Percentiles rank a stretch among this genome's conserved stretches.
Conservation (phyloP, 1,284 basidiomycete genomes). For the Mycocalia duriaeana region DNA sequence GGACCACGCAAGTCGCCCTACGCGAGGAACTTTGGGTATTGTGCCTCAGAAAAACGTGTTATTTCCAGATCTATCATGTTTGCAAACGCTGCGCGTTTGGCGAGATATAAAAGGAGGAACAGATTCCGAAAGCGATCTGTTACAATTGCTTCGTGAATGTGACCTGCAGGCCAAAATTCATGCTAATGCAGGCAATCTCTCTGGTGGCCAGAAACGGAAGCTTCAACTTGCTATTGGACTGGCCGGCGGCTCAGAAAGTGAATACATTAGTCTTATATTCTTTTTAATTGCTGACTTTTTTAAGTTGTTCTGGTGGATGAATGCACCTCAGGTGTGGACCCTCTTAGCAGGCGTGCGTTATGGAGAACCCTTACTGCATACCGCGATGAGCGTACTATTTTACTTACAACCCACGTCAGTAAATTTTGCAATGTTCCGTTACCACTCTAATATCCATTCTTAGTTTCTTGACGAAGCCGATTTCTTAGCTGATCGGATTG, state of each 20-base stretch:
- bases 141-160: conserved; percentile 63
- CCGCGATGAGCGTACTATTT: not conserved
- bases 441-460: not conserved
- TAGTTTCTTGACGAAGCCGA: conserved; percentile 48
- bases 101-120: conserved; percentile 59
- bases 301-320: conserved; percentile 1
- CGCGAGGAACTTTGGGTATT: conserved; percentile 65
- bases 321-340: conserved; percentile 1
- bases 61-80: conserved; percentile 71
- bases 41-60: conserved; percentile 83
- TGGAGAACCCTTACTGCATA: not conserved
- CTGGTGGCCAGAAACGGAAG: conserved; percentile 80
- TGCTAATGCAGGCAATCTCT: conserved; percentile 59
- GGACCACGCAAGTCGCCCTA: conserved; percentile 44
- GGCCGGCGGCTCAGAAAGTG: conserved; percentile 44
- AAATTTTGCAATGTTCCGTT: not conserved
- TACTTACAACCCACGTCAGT: conserved; percentile 3
- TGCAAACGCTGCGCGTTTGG: conserved; percentile 74
- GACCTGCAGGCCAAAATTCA: conserved; percentile 67
- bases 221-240: conserved; percentile 54
- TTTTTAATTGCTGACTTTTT: not conserved
- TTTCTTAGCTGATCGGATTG: conserved; percentile 65
- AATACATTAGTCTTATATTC: conserved; percentile 11
- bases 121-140: conserved; percentile 47
- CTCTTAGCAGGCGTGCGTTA: conserved; percentile 1